phyloP scores from a whole-genome alignment of 2,329 filamentous ascomycete species.

The Aspergillus sergii region DNA sequence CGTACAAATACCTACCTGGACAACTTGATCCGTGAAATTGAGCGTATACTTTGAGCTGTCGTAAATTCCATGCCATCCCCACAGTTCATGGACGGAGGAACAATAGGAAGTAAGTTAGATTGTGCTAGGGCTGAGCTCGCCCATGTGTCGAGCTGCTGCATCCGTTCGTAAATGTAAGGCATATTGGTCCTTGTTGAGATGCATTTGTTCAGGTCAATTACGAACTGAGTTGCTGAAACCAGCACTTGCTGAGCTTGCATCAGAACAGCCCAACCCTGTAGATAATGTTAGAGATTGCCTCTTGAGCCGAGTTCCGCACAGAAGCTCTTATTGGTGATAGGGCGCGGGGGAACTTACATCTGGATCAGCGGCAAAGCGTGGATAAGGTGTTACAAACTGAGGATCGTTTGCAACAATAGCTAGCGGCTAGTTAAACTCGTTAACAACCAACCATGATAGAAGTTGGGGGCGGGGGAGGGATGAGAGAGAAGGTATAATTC shows the following conservation, averaged over 20 bases:
- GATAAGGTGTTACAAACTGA: slow-evolving; percentile 47
- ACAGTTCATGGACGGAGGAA: slow-evolving; percentile 26
- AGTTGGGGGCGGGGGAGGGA: not conserved
- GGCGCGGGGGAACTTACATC: slow-evolving; percentile 34
- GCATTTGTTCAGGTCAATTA: slow-evolving; percentile 44
- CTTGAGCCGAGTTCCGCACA: not conserved
- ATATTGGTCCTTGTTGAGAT: slow-evolving; percentile 39
- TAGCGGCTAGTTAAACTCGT: slow-evolving; percentile 37
- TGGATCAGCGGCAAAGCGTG: slow-evolving; percentile 42
- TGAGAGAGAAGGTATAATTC: not conserved
- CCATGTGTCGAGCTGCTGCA: slow-evolving; percentile 47
- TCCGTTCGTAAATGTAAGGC: slow-evolving; percentile 43
- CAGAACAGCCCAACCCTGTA: slow-evolving; percentile 46
- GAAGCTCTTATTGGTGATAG: not conserved
- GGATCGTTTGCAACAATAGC: slow-evolving; percentile 47
- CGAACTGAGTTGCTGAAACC: slow-evolving; percentile 45
- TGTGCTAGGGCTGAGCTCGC: slow-evolving; percentile 39
- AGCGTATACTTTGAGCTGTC: slow-evolving; percentile 43
- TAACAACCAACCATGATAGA: slow-evolving; percentile 7
- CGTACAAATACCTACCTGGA: slow-evolving; percentile 36
- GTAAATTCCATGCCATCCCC: slow-evolving; percentile 37
- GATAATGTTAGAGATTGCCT: slow-evolving; percentile 17
- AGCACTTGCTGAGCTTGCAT: slow-evolving; percentile 48
- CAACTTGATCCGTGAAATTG: slow-evolving; percentile 48
- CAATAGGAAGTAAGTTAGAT: slow-evolving; percentile 32